phyloP scores from a whole-genome alignment of 1,139 yeast species.

The Saccharomyces hybrid region DNA sequence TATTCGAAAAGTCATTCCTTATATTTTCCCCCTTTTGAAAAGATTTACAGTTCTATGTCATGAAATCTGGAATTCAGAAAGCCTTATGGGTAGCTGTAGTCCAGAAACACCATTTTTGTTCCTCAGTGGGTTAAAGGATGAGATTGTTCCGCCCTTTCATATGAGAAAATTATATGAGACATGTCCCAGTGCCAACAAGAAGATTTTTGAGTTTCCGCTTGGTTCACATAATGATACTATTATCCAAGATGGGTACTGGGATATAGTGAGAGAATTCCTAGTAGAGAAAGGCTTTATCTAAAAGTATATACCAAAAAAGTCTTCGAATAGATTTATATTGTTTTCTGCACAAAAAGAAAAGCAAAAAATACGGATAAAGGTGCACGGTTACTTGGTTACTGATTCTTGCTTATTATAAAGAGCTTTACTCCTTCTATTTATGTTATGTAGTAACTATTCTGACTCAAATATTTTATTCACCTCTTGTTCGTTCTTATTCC shows the following conservation, averaged over 20 bases:
- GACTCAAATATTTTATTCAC: conserved; percentile 35
- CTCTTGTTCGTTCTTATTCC: conserved; percentile 59
- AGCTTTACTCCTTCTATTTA: conserved; percentile 21
- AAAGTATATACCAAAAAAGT: neutral
- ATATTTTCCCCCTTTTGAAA: conserved; percentile 61
- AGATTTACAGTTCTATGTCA: conserved; percentile 58
- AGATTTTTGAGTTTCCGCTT: conserved; percentile 46
- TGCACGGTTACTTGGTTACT: neutral
- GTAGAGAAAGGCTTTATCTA: conserved; percentile 21
- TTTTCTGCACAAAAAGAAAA: neutral
- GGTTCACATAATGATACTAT: conserved; percentile 79
- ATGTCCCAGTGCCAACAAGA: conserved; percentile 41
- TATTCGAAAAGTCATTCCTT: conserved; percentile 73
- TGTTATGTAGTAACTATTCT: conserved; percentile 35
- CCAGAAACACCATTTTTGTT: conserved; percentile 57
- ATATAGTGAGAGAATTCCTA: conserved; percentile 50
- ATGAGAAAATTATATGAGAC: conserved; percentile 55
- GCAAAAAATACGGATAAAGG: too few species aligned
- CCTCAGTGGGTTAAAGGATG: conserved; percentile 71
- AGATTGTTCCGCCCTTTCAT: conserved; percentile 84
- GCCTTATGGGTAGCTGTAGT: conserved; percentile 46
- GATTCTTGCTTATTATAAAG: neutral
- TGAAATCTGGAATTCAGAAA: conserved; percentile 78
- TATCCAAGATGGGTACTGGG: conserved; percentile 69
- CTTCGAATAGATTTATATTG: neutral